These are phyloP conservation scores for Eustoma russellianum DNA, from an alignment of 257 asterid genomes.

Conservation along the genomic window DNA sequence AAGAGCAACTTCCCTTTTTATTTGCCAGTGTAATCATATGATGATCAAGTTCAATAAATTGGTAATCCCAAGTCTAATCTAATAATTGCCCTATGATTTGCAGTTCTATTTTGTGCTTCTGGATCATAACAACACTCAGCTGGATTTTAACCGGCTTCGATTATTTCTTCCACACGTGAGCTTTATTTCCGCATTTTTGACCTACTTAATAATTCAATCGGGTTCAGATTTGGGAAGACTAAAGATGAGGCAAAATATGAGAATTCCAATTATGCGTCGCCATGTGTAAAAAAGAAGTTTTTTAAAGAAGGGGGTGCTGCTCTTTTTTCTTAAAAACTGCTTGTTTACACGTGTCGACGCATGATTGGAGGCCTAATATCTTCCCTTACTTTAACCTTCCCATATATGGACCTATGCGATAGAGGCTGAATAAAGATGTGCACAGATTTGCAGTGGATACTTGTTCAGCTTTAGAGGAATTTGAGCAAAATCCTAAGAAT, in stretches of 20 bases:
- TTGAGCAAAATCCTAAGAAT: constrained; percentile 27
- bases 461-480: constrained; percentile 34
- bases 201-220: background rate
- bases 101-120: constrained; percentile 42
- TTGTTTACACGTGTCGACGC: no score
- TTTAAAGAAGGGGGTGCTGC: no score
- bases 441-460: constrained; percentile 43
- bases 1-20: constrained; percentile 14
- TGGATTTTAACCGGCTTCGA: constrained; percentile 48
- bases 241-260: no score
- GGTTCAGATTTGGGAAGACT: no score
- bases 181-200: constrained; percentile 5
- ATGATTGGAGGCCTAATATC: no score
- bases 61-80: background rate
- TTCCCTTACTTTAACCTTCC: no score
- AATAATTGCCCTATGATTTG: constrained; percentile 6
- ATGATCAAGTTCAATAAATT: background rate
- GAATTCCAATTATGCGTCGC: no score
- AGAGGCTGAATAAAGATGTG: background rate
- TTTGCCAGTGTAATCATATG: background rate
- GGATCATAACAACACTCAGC: constrained; percentile 39
- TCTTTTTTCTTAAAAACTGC: no score
- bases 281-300: no score
- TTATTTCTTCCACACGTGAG: constrained; percentile 43
- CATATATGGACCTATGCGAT: background rate